These are phyloP conservation scores for Coriaria nepalensis DNA, from an alignment of 306 rosid genomes.

Conservation along the genomic window DNA sequence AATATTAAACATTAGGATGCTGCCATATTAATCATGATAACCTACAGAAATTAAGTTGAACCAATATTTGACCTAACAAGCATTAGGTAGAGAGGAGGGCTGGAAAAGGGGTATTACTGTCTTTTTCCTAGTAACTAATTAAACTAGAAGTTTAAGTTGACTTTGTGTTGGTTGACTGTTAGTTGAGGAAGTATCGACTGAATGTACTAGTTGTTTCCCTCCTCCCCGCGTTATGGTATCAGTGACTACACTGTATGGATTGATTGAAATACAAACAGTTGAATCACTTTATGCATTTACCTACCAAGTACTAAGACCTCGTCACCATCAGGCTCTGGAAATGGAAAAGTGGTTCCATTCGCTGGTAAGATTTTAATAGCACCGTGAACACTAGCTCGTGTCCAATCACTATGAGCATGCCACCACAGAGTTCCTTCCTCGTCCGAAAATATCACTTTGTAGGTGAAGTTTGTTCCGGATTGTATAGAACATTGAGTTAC, in stretches of 20 bases:
- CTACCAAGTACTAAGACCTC: conserved; percentile 6
- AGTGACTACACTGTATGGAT: background rate
- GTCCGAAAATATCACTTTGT: background rate
- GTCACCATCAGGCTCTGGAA: conserved; percentile 3
- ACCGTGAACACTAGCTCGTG: conserved; percentile 12
- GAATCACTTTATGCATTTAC: background rate
- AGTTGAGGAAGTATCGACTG: too few relatives aligned
- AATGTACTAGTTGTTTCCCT: too few relatives aligned
- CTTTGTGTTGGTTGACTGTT: too few relatives aligned
- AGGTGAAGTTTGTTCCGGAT: background rate
- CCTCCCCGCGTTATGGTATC: too few relatives aligned
- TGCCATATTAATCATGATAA: too few relatives aligned
- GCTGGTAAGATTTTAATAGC: conserved; percentile 6
- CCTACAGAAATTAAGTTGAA: background rate
- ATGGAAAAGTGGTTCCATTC: conserved; percentile 3
- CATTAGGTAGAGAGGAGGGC: too few relatives aligned
- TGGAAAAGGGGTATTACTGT: too few relatives aligned
- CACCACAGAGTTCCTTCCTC: background rate
- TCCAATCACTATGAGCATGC: conserved; percentile 11
- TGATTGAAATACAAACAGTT: background rate
- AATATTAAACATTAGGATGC: background rate
- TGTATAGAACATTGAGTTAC: conserved; percentile 29
- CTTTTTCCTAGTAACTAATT: too few relatives aligned
- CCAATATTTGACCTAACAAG: too few relatives aligned
- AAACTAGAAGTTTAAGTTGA: too few relatives aligned